A percentile compares a stretch with the other conserved stretches of the same genome.
phyloP scores from a whole-genome alignment of 352 stramenopile species.

The Pythium dissotocum region DNA sequence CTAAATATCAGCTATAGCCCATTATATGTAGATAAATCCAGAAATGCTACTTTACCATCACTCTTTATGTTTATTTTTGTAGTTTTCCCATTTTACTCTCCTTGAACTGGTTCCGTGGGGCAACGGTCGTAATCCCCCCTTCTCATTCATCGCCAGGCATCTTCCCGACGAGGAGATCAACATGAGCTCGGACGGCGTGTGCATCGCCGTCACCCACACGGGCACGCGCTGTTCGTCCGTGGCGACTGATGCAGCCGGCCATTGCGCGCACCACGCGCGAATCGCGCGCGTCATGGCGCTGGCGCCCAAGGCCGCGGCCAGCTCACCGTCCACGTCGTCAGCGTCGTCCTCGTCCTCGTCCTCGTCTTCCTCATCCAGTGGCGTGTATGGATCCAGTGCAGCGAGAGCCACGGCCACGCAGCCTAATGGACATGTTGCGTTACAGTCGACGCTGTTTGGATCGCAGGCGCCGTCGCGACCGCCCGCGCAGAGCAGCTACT shows the following conservation, averaged over 20 bases:
- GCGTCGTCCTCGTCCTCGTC: constrained; percentile 4
- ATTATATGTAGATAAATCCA: too few species aligned
- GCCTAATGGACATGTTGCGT: background rate
- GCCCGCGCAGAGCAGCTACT: constrained; percentile 9
- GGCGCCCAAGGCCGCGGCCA: constrained; percentile 52
- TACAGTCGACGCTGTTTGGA: background rate
- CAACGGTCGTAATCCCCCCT: background rate
- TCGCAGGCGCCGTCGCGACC: background rate
- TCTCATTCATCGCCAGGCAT: background rate
- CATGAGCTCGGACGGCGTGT: constrained; percentile 49
- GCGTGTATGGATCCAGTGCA: background rate
- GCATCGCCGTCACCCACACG: constrained; percentile 61
- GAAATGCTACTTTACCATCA: too few species aligned
- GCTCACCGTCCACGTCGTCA: background rate
- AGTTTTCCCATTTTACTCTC: background rate
- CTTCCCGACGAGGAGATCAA: background rate
- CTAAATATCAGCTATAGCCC: too few species aligned
- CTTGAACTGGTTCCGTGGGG: background rate
- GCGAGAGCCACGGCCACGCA: background rate
- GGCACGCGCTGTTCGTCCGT: constrained; percentile 60
- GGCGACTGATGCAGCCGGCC: constrained; percentile 38
- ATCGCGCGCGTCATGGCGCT: constrained; percentile 82
- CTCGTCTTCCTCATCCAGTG: background rate
- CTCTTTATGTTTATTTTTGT: too few species aligned
- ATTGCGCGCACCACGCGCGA: constrained; percentile 78